Base-by-base conservation (phyloP, 1,284 basidiomycete species). In the Ustilago nuda region DNA sequence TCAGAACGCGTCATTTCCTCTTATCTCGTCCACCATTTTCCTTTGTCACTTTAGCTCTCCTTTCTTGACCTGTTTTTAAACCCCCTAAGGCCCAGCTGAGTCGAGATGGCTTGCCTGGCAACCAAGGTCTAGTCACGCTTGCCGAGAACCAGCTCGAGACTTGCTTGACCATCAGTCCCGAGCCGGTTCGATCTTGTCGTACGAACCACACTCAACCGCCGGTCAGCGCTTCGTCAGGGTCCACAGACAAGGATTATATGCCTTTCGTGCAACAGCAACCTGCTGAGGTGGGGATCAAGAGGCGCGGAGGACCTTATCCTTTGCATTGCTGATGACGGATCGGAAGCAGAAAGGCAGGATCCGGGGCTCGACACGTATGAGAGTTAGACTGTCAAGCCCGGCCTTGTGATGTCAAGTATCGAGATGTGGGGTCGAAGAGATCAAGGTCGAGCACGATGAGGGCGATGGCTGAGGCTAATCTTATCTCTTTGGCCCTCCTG, bases 1-100 rank as follows among this genome's bases (percentile, higher is more conserved):
- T 70, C 66, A 72, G 37, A 57, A 43, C 60, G 79, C 89, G 87
- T 64, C 87, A 12, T 86, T 90, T n/a, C 1, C 4, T 37, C 91
- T 85, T 58, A 72, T 63, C 59, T 60, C 35, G 17, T 15, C 11
- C 23, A 35, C 27, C 37, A 23, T 56, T n/a, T 33, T 41, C 15
- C 9, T 23, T 52, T 11, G 8, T 7, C 46, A 17, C 36, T 35
- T 52, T 32, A 1, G 27, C 46, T 50, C 36, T 15, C 12, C 1
- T 41, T 6, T 41, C 2, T 17, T 1, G 6, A 4, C 6, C 39
- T 15, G 9, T 12, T 41, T 37, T 37, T 27, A 27, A 27, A 27
- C 23, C 23, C 23, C 23, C 23, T 27, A 27, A 27, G 23, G 2
- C 23, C 3, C 23, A 27, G 23, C 23, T 27, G 23, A 27, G 23